Conservation (phyloP, 2,329 filamentous ascomycete genomes). For the Fusarium penzigii region DNA sequence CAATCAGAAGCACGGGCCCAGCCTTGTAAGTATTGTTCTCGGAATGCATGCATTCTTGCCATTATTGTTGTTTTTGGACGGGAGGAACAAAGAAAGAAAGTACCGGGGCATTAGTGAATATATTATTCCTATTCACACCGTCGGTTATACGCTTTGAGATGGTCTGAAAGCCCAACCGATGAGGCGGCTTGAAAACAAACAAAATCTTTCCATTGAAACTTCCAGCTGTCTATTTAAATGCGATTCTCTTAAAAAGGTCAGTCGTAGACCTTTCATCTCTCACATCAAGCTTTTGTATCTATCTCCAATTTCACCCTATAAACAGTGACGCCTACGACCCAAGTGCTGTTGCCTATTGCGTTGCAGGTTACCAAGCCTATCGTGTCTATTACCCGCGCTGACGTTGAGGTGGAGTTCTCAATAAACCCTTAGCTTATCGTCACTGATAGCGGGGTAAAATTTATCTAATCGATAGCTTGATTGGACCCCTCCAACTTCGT, state of each 20-base stretch:
- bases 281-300: too few relatives aligned
- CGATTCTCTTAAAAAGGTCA: too few relatives aligned
- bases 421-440: neutral
- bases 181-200: too few relatives aligned
- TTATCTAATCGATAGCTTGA: neutral
- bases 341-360: too few relatives aligned
- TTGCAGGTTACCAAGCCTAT: neutral
- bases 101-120: neutral
- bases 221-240: too few relatives aligned
- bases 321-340: too few relatives aligned
- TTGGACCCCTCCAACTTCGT: neutral
- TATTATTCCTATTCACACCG: too few relatives aligned
- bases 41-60: constrained; percentile 1
- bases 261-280: too few relatives aligned
- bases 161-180: too few relatives aligned
- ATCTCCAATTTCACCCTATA: too few relatives aligned
- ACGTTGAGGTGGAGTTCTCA: neutral
- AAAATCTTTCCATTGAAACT: too few relatives aligned
- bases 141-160: too few relatives aligned
- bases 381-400: neutral
- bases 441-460: neutral
- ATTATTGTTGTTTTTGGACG: constrained; percentile 7
- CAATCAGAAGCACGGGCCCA: constrained; percentile 23
- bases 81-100: neutral
- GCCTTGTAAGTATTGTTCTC: constrained; percentile 22